Evolutionary conservation across 495 filamentous ascomycete genomes (phyloP).

Genomic region (Penicillium chermesinum): DNA sequence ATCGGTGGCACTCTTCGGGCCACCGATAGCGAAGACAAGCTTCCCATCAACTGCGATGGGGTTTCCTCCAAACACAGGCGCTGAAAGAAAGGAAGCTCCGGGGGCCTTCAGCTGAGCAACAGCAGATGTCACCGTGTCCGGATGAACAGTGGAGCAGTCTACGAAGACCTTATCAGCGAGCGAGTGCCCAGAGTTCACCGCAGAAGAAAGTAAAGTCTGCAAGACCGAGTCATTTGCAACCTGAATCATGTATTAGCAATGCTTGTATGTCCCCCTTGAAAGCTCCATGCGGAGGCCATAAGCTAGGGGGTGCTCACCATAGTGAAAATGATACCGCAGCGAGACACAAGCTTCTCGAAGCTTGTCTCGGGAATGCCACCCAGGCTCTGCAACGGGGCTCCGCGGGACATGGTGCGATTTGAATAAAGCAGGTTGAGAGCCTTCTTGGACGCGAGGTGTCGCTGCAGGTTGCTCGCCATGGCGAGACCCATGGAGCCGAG

Average conservation of each 20-base stretch:
- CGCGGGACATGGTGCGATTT: constrained; percentile 43
- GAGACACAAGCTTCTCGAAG: constrained; percentile 32
- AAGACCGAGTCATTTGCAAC: constrained; percentile 41
- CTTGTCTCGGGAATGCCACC: constrained; percentile 31
- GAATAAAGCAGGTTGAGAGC: constrained; percentile 34
- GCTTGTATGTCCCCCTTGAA: neutral
- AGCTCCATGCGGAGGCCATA: neutral
- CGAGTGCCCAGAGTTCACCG: constrained; percentile 27
- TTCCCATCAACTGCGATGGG: constrained; percentile 42
- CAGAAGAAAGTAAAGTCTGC: constrained; percentile 30
- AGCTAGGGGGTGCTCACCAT: constrained; percentile 26
- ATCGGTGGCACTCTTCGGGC: constrained; percentile 30
- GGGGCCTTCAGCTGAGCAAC: constrained; percentile 30
- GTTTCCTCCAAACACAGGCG: constrained; percentile 44
- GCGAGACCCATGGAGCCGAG: constrained; percentile 48
- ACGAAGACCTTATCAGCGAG: constrained; percentile 45
- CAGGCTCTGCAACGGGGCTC: constrained; percentile 29
- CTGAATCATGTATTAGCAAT: constrained; percentile 13
- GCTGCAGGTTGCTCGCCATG: constrained; percentile 45
- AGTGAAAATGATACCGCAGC: constrained; percentile 43
- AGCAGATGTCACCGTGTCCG: constrained; percentile 32
- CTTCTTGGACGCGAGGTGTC: constrained; percentile 36
- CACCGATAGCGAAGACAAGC: constrained; percentile 44
- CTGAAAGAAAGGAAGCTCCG: constrained; percentile 36
- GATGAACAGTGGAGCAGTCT: constrained; percentile 46